These are phyloP conservation scores for Moelleriella libera DNA, from an alignment of 2,329 filamentous ascomycete species.

Conservation along the genomic window DNA sequence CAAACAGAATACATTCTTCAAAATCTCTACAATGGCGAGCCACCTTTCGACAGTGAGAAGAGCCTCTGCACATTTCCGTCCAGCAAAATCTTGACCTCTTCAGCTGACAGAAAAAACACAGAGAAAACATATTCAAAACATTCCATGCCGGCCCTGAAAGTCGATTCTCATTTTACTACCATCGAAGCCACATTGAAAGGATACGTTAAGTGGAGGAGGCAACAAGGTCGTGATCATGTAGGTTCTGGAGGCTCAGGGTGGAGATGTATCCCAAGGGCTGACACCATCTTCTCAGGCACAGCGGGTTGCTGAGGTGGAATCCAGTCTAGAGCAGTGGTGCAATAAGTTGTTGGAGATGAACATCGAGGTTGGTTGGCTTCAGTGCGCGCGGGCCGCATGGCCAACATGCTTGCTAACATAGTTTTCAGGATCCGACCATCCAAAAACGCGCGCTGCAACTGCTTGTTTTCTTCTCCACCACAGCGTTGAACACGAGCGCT, in stretches of 20 bases:
- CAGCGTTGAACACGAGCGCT: slow-evolving; percentile 61
- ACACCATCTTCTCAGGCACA: slow-evolving; percentile 17
- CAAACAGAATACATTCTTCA: slow-evolving; percentile 62
- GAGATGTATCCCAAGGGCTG: neutral
- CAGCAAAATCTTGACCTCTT: neutral
- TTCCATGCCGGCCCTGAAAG: slow-evolving; percentile 57
- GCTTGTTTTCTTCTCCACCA: slow-evolving; percentile 72
- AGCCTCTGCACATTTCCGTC: too few species aligned
- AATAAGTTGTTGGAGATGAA: slow-evolving; percentile 53
- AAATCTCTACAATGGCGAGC: slow-evolving; percentile 58
- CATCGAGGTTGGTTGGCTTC: slow-evolving; percentile 38
- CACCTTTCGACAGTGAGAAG: slow-evolving; percentile 48
- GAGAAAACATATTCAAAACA: slow-evolving; percentile 51
- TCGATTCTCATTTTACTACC: slow-evolving; percentile 82
- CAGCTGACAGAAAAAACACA: slow-evolving; percentile 10
- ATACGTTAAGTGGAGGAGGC: slow-evolving; percentile 61
- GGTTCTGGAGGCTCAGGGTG: slow-evolving; percentile 2
- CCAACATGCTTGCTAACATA: neutral
- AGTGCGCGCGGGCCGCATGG: neutral
- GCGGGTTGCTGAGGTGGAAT: slow-evolving; percentile 42
- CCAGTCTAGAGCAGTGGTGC: slow-evolving; percentile 58
- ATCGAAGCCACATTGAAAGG: slow-evolving; percentile 83
- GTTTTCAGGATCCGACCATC: slow-evolving; percentile 57
- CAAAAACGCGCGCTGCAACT: slow-evolving; percentile 70
- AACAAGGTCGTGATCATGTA: slow-evolving; percentile 16